Conservation (phyloP, 345 rosid genomes). For the Turritis glabra region DNA sequence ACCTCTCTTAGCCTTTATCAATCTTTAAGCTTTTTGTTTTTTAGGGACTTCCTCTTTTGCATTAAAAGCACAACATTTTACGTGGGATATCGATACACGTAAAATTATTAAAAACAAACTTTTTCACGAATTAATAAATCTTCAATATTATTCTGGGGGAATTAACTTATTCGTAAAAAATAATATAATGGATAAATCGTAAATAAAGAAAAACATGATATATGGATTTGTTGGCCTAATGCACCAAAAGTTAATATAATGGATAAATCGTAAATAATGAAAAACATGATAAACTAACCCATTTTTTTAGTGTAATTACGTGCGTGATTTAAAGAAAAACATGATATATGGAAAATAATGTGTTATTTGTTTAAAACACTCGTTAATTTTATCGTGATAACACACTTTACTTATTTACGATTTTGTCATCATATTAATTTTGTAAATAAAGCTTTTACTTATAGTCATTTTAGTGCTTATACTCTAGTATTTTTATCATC, state of each 20-base stretch:
- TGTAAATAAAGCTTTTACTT: too few species aligned
- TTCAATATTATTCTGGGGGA: not conserved
- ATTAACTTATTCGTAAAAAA: too few species aligned
- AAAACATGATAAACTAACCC: too few species aligned
- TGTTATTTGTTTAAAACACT: too few species aligned
- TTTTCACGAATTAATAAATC: not conserved
- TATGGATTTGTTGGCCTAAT: too few species aligned
- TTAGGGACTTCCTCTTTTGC: constrained; percentile 39
- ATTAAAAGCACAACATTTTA: constrained; percentile 58
- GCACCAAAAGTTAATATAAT: too few species aligned
- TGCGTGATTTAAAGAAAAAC: not conserved
- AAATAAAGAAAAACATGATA: not conserved
- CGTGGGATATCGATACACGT: constrained; percentile 50
- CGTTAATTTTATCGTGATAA: too few species aligned
- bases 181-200: too few species aligned
- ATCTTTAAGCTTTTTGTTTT: constrained; percentile 39
- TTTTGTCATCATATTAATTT: not conserved
- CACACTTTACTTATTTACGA: not conserved
- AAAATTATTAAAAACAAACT: not conserved
- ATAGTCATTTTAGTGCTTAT: not conserved
- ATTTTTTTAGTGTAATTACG: not conserved
- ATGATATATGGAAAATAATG: not conserved
- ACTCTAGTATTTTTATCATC: too few species aligned
- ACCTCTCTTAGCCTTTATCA: constrained; percentile 42
- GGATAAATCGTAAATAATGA: too few species aligned